Base-by-base conservation (phyloP, 1,139 yeast species). In the Diutina mesorugosa region DNA sequence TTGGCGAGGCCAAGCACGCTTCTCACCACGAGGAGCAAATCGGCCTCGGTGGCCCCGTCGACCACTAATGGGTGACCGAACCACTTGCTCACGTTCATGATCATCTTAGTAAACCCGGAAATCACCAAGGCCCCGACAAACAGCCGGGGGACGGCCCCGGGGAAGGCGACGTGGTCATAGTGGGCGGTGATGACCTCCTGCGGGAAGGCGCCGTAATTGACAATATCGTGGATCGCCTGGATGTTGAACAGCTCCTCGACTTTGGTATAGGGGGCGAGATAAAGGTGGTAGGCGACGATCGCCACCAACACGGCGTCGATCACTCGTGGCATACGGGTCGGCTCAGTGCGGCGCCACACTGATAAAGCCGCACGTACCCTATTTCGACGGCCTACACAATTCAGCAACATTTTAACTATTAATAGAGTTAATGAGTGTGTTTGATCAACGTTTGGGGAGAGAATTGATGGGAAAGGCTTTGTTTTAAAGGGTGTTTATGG, bases 181-280 rank as follows among this genome's bases (percentile, higher is more conserved):
- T 72, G 63, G 10, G 66, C 65, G 45, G 61, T 57, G 6, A 77
- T 63, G 1, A 75, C 58, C 57, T 74, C 75, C 35, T 68, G 68
- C 1, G 74, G 72, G 52, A 60, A 64, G 0, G 78, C 61, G 0
- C 97, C 97, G 65, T 81, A 78, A 60, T 79, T 78, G 57, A 89
- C 63, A 55, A 91, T 76, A 65, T 93, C 98, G 66, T 90, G 93
- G 51, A 89, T 75, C 0, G 98, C 98, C 65, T 93, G 98, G 54
- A 89, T 74, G 63, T 86, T 89, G 74, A 93, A 93, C 45, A 96
- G 88, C 67, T 93, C 99, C 66, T 93, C 98, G 0, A 93, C 97
- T 68, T 93, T 91, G 4, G 97, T 86, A 67, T 75, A 90, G 0
- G 97, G 97, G 0, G 96, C 78, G 2, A 80, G 62, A 28, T 73